Evolutionary conservation across 1,139 yeast species (phyloP), one percentile per base, ranked within the genome.

Genomic region (Magnusiomyces paraingens): DNA sequence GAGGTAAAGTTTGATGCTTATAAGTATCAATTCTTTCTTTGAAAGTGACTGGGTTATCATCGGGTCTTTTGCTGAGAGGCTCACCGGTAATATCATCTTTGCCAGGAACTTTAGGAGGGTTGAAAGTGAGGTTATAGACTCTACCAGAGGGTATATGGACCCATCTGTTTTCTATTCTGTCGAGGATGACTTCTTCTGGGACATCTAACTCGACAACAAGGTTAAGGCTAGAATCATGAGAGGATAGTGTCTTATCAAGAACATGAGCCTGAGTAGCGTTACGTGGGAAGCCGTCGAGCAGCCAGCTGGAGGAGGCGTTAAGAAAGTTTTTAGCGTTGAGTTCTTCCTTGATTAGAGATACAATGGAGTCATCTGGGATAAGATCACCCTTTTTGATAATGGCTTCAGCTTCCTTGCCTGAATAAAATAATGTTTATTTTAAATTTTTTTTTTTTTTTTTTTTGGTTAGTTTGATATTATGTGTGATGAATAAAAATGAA

Each of bases 281-380:
- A 57, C 98, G 74, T 1, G 98, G 98, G 65, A 90, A 91, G 49
- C 98, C 98, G 66, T 91, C 98, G 53, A 91, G 73, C 35, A 91
- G 72, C 90, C 95, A 90, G 12, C 82, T 73, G 18, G 18, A n/a
- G 56, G 0, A 69, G 52, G 50, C 12, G 49, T 73, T 70, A 47
- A 84, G 72, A 81, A 86, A 82, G 2, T 71, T 65, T 20, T 71
- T 64, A 10, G 62, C 57, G 15, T 61, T 54, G 56, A 88, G 68
- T 57, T 85, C 84, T 26, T 69, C 61, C 2, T 78, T 73, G 1
- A 90, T 78, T 42, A 90, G 68, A 1, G 69, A 69, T 1, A 84
- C 83, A 79, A 91, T 86, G 14, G 81, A 71, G 0, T 68, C 60
- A 66, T 91, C 96, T 0, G 96, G 95, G 0, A 91, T 78, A 50